Evolutionary conservation across 352 stramenopile genomes (phyloP), one percentile per base, ranked within the genome.

Genomic region (Phytophthora sojae): DNA sequence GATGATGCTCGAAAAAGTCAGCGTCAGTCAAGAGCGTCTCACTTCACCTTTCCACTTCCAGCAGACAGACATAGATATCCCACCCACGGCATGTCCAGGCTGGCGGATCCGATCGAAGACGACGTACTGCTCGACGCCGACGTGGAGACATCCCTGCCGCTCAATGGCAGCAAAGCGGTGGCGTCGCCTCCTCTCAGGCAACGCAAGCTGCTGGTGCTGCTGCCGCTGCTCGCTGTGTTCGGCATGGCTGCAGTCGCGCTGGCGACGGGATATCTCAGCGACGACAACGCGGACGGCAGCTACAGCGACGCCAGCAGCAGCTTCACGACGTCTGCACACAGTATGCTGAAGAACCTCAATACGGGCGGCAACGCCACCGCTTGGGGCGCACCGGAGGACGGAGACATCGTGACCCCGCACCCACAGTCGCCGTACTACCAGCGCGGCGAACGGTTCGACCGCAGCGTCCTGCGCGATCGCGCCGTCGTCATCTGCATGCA

Each of bases 401-500:
- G 54, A 3, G 67, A 69, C 47, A 61, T 69, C 35, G 60, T 57
- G 35, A 35, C 65, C 14, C 61, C 47, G 25, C 67, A 74, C 21
- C 67, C 67, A 2, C 47, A 69, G 11, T 72, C 67, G 7, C 58
- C 60, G 4, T 57, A 39, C 71, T 71, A 72, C 47, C 69, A 70
- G n/a, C 64, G 69, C 4, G 58, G 69, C 19, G 55, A 73, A 11
- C 23, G 26, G 1, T 78, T 78, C 51, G 71, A 75, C 61, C 19
- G 51, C 19, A 65, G 45, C 32, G 66, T 78, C n/a, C 57, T 35
- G 19, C 52, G 67, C 21, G 59, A 74, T 19, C 68, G 65, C 21
- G 76, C 71, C 25, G 57, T 83, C 37, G 49, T 85, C 47, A 55
- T 85, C 25, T 75, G 61, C 49, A 69, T 85, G 65, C 73, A 81